Percentiles rank a stretch among this genome's conserved stretches.
phyloP scores from a whole-genome alignment of 2,329 filamentous ascomycete genomes.

The Colletotrichum camelliae region DNA sequence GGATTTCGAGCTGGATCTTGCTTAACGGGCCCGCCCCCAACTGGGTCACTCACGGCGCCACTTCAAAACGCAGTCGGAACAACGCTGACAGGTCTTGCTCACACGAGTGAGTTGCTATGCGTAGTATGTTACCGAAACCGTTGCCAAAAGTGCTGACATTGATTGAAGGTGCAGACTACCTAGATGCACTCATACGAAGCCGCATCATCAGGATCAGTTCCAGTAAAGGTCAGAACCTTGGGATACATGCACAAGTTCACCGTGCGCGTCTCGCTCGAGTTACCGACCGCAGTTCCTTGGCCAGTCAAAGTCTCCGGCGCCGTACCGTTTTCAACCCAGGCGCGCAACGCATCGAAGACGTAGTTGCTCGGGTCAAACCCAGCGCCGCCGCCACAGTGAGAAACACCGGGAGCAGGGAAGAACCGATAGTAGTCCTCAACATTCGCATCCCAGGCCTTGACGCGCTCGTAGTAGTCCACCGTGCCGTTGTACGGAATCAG shows the following conservation, averaged over 20 bases:
- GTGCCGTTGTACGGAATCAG: constrained; percentile 37
- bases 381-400: constrained; percentile 53
- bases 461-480: constrained; percentile 29
- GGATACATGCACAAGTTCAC: background rate
- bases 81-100: background rate
- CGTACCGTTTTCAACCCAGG: background rate
- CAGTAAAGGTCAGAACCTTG: background rate
- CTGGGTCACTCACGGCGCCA: background rate
- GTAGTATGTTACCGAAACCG: background rate
- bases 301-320: background rate
- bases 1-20: accelerated
- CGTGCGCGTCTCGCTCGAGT: background rate
- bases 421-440: constrained; percentile 56
- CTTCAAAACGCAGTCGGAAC: background rate
- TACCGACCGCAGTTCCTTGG: background rate
- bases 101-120: background rate
- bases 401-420: constrained; percentile 60
- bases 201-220: background rate
- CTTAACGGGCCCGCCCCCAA: background rate
- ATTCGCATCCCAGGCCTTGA: constrained; percentile 7
- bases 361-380: constrained; percentile 30
- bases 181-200: background rate
- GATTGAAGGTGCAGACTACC: background rate
- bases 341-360: background rate
- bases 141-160: background rate